phyloP scores from a whole-genome alignment of 768 basidiomycete genomes.

The Leccinum olivaceopallidum region DNA sequence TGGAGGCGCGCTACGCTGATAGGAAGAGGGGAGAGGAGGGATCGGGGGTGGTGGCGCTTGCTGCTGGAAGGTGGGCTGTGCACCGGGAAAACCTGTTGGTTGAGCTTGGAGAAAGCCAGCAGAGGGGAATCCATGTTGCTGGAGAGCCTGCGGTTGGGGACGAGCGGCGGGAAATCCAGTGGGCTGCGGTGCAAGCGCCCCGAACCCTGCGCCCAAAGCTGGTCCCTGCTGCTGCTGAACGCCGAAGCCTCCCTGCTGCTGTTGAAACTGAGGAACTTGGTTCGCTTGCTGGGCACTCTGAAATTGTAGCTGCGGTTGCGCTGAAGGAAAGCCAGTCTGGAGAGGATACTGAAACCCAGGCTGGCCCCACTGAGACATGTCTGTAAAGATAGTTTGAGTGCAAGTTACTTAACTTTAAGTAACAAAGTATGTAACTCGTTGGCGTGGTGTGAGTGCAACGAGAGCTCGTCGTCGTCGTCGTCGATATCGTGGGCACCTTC shows the following conservation, averaged over 20 bases:
- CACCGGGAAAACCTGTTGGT: slow-evolving; percentile 46
- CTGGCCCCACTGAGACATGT: slow-evolving; percentile 81
- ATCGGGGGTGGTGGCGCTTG: slow-evolving; percentile 54
- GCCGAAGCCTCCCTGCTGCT: slow-evolving; percentile 38
- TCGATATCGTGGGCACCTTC: slow-evolving; percentile 14
- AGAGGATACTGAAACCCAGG: slow-evolving; percentile 71
- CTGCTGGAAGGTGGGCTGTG: slow-evolving; percentile 34
- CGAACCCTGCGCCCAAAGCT: slow-evolving; percentile 35
- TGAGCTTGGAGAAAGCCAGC: slow-evolving; percentile 47
- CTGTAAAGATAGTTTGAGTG: slow-evolving; percentile 11
- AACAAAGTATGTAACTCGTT: not conserved
- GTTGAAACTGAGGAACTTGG: slow-evolving; percentile 40
- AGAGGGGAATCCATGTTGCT: slow-evolving; percentile 45
- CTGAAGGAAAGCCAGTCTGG: slow-evolving; percentile 63
- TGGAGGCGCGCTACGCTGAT: slow-evolving; percentile 50
- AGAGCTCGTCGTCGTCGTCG: slow-evolving; percentile 4
- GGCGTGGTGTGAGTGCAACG: not conserved
- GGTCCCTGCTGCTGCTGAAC: slow-evolving; percentile 22
- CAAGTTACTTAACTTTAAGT: not conserved
- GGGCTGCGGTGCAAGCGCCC: slow-evolving; percentile 57
- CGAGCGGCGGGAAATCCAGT: slow-evolving; percentile 48
- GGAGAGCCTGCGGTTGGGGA: slow-evolving; percentile 37
- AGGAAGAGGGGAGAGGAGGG: slow-evolving; percentile 62
- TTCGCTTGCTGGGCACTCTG: slow-evolving; percentile 36
- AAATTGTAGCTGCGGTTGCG: slow-evolving; percentile 48